Evolutionary conservation across 2,329 filamentous ascomycete genomes (phyloP).

Genomic region (Calonectria pseudoturangicola): DNA sequence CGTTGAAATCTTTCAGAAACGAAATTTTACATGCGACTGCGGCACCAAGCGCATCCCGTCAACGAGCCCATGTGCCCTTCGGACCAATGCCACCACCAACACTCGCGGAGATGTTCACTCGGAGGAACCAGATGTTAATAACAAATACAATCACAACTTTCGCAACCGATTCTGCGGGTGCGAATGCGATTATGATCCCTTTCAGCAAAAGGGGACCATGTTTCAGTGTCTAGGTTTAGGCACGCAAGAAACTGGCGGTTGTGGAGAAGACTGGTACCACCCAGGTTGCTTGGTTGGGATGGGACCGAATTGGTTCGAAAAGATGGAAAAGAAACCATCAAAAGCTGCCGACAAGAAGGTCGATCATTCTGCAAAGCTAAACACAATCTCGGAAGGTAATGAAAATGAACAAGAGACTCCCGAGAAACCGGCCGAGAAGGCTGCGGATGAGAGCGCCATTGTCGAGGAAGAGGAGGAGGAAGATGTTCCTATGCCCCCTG

Average conservation of each 20-base stretch:
- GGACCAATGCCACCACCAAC: constrained; percentile 82
- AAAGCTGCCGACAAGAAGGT: constrained; percentile 49
- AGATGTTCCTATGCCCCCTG: constrained; percentile 83
- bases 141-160: constrained; percentile 98
- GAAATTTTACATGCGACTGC: constrained; percentile 97
- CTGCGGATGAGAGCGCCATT: constrained; percentile 39
- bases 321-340: constrained; percentile 62
- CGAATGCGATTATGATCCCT: constrained; percentile 88
- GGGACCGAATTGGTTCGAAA: constrained; percentile 82
- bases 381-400: constrained; percentile 70
- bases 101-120: constrained; percentile 85
- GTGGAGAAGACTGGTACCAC: constrained; percentile 98
- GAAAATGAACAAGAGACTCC: constrained; percentile 57
- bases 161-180: constrained; percentile 94
- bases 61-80: constrained; percentile 84
- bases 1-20: constrained; percentile 96
- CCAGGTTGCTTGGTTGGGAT: constrained; percentile 92
- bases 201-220: constrained; percentile 96
- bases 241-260: constrained; percentile 86
- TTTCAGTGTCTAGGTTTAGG: constrained; percentile 95
- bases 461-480: constrained; percentile 70
- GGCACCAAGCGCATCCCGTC: constrained; percentile 87
- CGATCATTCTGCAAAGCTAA: constrained; percentile 57
- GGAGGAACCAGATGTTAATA: constrained; percentile 81
- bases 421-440: constrained; percentile 37